Base-by-base conservation (phyloP, 2,329 filamentous ascomycete species). In the Arthrobotrys musiformis region DNA sequence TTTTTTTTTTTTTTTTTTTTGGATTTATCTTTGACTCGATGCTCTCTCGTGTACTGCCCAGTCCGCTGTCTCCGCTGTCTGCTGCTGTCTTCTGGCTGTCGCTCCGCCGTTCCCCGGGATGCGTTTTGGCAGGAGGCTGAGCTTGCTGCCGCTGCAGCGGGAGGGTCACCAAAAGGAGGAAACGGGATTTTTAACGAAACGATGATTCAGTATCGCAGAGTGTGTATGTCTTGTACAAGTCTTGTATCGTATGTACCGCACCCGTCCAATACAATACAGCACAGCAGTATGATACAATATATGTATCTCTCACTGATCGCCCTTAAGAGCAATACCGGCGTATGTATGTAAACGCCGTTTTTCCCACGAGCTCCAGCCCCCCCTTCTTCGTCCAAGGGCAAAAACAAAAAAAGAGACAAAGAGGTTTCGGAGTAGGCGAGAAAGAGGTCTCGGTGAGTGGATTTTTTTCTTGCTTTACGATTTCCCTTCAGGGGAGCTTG, bases 91-190 rank as follows among this genome's bases (percentile, higher is more conserved):
- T n/a, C n/a, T n/a, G n/a, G 9, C 37, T 30, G 42, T 70, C 42
- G 28, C 67, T 62, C 67, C 67, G 67, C 56, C 33, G 67, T 69
- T 58, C 63, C 64, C 66, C 72, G 72, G 73, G 66, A 48, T 77
- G 73, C 73, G 61, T 66, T 70, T 77, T 77, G 60, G 73, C 73
- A 70, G 66, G 73, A 77, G 73, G 73, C 73, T 77, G 73, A 77
- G 73, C 66, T 69, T 30, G 44, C 33, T 54, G 46, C 46, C 42
- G 44, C 33, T 52, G 46, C 42, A 5, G 30, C 44, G 44, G 35
- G 44, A 46, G 17, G 30, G n/a, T 26, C 24, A 17, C 40, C 40
- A 63, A 61, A 61, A 58, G 54, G 54, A 58, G 54, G 35, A 48
- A 72, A 72, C 58, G 58, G 40, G 48, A 4, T 64, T 56, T 58